Conservation (phyloP, 345 rosid genomes). For the Euclidium syriacum region DNA sequence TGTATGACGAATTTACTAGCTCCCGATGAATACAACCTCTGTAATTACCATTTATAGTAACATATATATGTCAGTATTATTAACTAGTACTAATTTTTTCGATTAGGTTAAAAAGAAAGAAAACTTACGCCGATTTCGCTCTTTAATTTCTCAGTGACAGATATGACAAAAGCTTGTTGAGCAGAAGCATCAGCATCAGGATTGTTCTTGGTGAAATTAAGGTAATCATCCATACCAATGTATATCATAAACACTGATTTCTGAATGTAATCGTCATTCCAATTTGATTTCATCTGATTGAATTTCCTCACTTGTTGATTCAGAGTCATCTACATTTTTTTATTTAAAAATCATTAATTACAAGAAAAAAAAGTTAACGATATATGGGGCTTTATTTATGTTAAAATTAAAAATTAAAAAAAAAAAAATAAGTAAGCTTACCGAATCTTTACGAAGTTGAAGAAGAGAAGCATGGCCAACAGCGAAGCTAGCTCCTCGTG, state of each 20-base stretch:
- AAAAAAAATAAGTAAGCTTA: not conserved
- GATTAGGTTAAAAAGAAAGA: not conserved
- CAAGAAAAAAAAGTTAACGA: no score
- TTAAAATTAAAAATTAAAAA: no score
- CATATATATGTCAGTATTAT: no score
- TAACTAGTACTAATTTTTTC: not conserved
- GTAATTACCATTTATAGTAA: not conserved
- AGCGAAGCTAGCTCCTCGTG: constrained; percentile 30
- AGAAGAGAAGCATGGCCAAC: constrained; percentile 15
- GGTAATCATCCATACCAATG: constrained; percentile 23
- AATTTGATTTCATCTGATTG: not conserved
- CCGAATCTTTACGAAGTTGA: constrained; percentile 2
- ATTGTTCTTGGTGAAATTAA: constrained; percentile 6
- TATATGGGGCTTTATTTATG: no score
- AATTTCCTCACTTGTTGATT: constrained; percentile 16
- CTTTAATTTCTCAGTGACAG: constrained; percentile 3
- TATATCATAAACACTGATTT: constrained; percentile 17
- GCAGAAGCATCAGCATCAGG: constrained; percentile 16
- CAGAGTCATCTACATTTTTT: constrained; percentile 17
- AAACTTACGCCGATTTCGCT: constrained; percentile 7
- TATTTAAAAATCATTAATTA: no score
- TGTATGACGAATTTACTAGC: constrained; percentile 34
- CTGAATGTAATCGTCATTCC: constrained; percentile 2
- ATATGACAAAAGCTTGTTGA: constrained; percentile 15
- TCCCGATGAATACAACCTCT: constrained; percentile 24